Evolutionary conservation across 768 basidiomycete genomes (phyloP).

Genomic region (Asterophora lycoperdoides): DNA sequence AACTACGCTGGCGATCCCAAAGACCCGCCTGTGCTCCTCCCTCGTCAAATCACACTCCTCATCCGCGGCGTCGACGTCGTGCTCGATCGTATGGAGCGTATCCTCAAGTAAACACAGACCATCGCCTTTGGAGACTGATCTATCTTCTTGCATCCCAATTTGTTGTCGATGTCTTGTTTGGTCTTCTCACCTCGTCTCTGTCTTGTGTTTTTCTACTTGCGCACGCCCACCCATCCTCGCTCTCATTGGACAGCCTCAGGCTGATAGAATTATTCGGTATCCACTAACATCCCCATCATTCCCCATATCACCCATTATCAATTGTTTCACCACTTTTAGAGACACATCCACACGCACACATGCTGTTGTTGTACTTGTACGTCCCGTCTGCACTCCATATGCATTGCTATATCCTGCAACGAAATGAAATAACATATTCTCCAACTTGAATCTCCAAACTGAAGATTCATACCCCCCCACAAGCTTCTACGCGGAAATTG

Average conservation of each 20-base stretch:
- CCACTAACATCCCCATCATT: not conserved
- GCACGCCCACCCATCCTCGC: not conserved
- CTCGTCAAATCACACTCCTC: conserved; percentile 52
- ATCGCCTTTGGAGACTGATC: not conserved
- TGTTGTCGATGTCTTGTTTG: too few relatives aligned
- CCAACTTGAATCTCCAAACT: too few relatives aligned
- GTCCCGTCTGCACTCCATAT: not conserved
- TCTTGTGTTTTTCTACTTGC: not conserved
- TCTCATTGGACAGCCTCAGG: conserved; percentile 7
- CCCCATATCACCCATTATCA: not conserved
- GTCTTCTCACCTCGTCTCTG: not conserved
- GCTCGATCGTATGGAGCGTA: conserved; percentile 63
- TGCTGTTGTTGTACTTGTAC: conserved; percentile 10
- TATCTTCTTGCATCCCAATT: too few relatives aligned
- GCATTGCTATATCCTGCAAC: not conserved
- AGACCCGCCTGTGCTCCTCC: conserved; percentile 38
- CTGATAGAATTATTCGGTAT: conserved; percentile 13
- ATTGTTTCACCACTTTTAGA: not conserved
- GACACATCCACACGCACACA: conserved; percentile 1
- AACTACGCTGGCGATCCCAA: conserved; percentile 13
- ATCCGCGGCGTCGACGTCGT: conserved; percentile 59
- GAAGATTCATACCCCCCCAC: too few relatives aligned
- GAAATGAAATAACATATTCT: too few relatives aligned
- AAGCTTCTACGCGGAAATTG: too few relatives aligned
- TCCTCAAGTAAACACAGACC: conserved; percentile 31